phyloP scores from a whole-genome alignment of 768 basidiomycete genomes.

The Megacollybia marginata region DNA sequence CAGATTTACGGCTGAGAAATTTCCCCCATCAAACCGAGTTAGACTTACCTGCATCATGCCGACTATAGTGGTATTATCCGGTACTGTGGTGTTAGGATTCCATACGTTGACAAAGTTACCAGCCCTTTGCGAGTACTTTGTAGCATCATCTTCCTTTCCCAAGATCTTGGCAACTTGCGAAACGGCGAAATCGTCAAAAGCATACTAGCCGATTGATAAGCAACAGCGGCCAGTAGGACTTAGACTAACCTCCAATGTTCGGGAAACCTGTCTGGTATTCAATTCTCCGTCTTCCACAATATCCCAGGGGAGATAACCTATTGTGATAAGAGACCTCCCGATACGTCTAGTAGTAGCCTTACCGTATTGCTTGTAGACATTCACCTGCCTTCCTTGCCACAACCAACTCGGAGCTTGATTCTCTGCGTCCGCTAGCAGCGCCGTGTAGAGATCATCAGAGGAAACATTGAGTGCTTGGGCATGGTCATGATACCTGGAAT shows the following conservation, averaged over 20 bases:
- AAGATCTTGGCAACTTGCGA: slow-evolving; percentile 55
- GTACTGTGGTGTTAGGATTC: slow-evolving; percentile 49
- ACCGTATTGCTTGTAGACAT: no score
- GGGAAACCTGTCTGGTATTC: slow-evolving; percentile 54
- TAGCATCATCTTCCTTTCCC: slow-evolving; percentile 40
- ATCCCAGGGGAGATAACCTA: slow-evolving; percentile 16
- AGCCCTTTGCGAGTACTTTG: slow-evolving; percentile 55
- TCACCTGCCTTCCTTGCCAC: no score
- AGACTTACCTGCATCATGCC: slow-evolving; percentile 54
- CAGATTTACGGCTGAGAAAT: no score
- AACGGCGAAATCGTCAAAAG: slow-evolving; percentile 58
- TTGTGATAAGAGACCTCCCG: no score
- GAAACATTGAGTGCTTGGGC: no score
- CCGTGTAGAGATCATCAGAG: no score
- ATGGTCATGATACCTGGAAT: no score
- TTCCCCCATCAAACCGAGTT: no score
- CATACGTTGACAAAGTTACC: slow-evolving; percentile 53
- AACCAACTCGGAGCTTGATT: no score
- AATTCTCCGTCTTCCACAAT: slow-evolving; percentile 35
- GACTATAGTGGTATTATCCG: slow-evolving; percentile 33
- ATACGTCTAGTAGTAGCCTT: no score
- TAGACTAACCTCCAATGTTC: slow-evolving; percentile 44
- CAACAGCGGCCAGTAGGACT: not conserved
- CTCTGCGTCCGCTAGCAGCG: no score
- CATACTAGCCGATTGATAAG: slow-evolving; percentile 31